Percentiles rank a stretch among this genome's conserved stretches.
phyloP scores from a whole-genome alignment of 352 stramenopile species.

The Achlya hypogyna region DNA sequence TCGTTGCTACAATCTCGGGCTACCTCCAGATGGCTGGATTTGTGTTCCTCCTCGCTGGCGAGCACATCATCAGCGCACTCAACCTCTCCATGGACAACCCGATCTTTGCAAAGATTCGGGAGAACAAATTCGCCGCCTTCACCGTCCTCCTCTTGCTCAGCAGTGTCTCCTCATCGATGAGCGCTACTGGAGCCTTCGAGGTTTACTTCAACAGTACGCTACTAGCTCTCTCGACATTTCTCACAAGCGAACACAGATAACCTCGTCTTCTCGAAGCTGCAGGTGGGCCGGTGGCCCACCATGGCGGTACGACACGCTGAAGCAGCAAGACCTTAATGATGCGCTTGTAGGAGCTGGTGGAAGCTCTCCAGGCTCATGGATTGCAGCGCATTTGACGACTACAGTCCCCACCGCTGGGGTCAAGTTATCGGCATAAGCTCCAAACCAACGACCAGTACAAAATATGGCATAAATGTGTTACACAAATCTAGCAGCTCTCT shows the following conservation, averaged over 20 bases:
- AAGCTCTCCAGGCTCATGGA: not conserved
- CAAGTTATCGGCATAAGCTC: too few relatives aligned
- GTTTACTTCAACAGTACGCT: constrained; percentile 65
- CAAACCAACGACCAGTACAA: too few relatives aligned
- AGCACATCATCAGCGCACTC: constrained; percentile 4
- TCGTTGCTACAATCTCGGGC: not conserved
- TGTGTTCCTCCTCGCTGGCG: constrained; percentile 8
- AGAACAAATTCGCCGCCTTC: constrained; percentile 63
- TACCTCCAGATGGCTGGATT: constrained; percentile 8
- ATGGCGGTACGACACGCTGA: constrained; percentile 33
- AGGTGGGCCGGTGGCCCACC: constrained; percentile 50
- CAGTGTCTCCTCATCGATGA: constrained; percentile 42
- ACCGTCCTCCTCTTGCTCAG: constrained; percentile 56
- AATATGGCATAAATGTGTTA: too few relatives aligned
- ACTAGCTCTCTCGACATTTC: not conserved
- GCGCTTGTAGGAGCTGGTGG: not conserved
- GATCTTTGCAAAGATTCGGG: constrained; percentile 47
- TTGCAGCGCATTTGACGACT: too few relatives aligned
- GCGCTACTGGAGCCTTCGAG: constrained; percentile 66
- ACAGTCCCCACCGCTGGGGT: too few relatives aligned
- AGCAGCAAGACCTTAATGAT: not conserved
- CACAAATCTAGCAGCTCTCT: too few relatives aligned
- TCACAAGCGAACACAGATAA: constrained; percentile 33
- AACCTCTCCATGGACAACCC: constrained; percentile 24
- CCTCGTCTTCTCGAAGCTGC: constrained; percentile 65